Evolutionary conservation across 768 basidiomycete genomes (phyloP), one percentile per base, ranked within the genome.

Genomic region (Pleurotus pulmonarius): DNA sequence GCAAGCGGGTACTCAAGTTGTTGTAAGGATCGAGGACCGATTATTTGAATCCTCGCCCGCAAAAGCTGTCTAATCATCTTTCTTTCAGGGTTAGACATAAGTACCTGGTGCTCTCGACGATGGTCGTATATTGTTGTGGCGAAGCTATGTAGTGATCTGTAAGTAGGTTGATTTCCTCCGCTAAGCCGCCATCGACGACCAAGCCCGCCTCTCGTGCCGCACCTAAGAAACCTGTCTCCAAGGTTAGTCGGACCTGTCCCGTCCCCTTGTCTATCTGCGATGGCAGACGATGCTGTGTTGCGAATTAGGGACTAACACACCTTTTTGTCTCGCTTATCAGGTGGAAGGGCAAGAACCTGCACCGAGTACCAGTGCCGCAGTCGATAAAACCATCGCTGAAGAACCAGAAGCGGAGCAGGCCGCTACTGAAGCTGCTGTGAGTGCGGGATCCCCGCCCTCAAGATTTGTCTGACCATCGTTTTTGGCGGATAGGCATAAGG

Each of bases 351-450:
- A 72, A 57, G 75, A 69, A 57, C 69, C 74, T 13, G 73, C 70
- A 55, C 72, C 75, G 25, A 67, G 67, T 24, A 67, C 69, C 9
- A 67, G 64, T 43, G 71, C 73, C 29, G 60, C 69, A 34, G 69
- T 70, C 39, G 67, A 62, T 18, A 78, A 77, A 58, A 76, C 83
- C n/a, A 87, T 86, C 58, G 75, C 71, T 25, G 84, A 86, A 63
- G 83, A 85, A 51, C 77, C 78, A 8, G 76, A 78, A 57, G 72
- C 71, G 47, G 79, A 75, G 59, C 68, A 63, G 3, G 75, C 77
- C 45, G 74, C 70, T 44, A 70, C 62, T 5, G 74, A 65, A 52
- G 58, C 64, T 12, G 62, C 54, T 26, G 56, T 55, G 41, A 49
- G 58, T 39, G 5, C 40, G 29, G 8, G 9, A 34, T 34, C 7